phyloP scores from a whole-genome alignment of 2,329 filamentous ascomycete genomes.

The Calonectria ilicicola region DNA sequence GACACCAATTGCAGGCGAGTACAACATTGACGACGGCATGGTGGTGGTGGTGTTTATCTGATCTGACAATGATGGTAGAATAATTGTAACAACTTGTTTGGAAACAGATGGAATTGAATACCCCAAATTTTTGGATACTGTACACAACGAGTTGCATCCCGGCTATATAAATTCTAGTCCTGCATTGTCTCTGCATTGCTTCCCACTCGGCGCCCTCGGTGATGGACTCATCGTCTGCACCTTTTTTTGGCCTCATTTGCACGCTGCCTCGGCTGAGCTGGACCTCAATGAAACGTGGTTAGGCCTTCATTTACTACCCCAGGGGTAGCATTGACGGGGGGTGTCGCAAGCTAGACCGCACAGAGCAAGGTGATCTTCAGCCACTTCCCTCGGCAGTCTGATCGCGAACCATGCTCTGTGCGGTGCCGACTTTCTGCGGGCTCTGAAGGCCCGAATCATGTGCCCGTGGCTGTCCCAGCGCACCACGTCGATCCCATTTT shows the following conservation, averaged over 20 bases:
- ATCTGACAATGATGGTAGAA: neutral
- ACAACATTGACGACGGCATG: constrained; percentile 39
- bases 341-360: neutral
- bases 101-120: neutral
- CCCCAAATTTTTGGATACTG: neutral
- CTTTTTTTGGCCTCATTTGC: neutral
- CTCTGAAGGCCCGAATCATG: neutral
- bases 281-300: too few relatives aligned
- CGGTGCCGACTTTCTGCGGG: neutral
- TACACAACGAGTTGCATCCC: neutral
- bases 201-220: neutral
- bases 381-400: neutral
- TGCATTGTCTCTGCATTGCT: neutral
- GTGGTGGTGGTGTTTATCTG: neutral
- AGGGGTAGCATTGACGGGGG: neutral
- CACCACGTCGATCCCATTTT: neutral
- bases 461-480: neutral
- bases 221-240: neutral
- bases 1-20: constrained; percentile 30
- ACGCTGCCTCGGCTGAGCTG: neutral
- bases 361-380: neutral
- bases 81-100: neutral
- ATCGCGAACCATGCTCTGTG: neutral
- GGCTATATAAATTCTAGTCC: neutral
- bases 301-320: neutral